Base-by-base conservation (phyloP, 2,329 filamentous ascomycete genomes). In the Endocalyx cinctus region DNA sequence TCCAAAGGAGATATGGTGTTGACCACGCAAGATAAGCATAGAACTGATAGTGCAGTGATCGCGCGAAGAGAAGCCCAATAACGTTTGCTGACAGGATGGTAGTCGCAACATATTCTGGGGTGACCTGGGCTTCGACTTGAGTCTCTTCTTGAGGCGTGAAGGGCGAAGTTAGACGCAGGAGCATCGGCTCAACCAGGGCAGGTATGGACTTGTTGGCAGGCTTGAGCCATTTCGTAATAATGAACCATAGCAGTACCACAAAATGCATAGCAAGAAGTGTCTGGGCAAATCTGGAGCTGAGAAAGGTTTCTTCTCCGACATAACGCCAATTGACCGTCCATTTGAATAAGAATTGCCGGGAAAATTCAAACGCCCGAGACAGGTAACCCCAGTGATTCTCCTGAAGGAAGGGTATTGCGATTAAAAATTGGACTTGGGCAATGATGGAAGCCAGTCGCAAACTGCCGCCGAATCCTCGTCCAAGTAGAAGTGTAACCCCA, bases 271-370 rank as follows among this genome's bases (percentile, higher is more conserved):
- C 68, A 17, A 95, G 68, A 31, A 96, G 70, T 11, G 64, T 59
- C 13, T 82, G 48, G 17, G 87, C 77, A 55, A 95, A 94, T 2
- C 64, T 57, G 39, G 66, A 74, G 46, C 71, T 74, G 29, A 94
- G 72, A 51, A 98, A 98, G 0, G 66, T 61, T 6, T 84, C 76
- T 60, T 96, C 88, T 12, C 84, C 82, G n/a, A 96, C 64, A 57
- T 97, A 97, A 34, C 89, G 80, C 92, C 92, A 98, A 61, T 98
- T 98, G 47, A 98, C 92, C 0, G 92, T 98, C 92, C 92, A 98
- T 63, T 90, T 88, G 70, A 90, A 97, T 50, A 95, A 72, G 64
- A 98, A 98, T 49, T 87, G 79, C 34, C 92, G 75, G 29, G 85
- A 88, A 38, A 98, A 73, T 64, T 98, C 88, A 55, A 98, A 98